Evolutionary conservation across 179 eudicot species (phyloP).

Genomic region (Spinacia oleracea): DNA sequence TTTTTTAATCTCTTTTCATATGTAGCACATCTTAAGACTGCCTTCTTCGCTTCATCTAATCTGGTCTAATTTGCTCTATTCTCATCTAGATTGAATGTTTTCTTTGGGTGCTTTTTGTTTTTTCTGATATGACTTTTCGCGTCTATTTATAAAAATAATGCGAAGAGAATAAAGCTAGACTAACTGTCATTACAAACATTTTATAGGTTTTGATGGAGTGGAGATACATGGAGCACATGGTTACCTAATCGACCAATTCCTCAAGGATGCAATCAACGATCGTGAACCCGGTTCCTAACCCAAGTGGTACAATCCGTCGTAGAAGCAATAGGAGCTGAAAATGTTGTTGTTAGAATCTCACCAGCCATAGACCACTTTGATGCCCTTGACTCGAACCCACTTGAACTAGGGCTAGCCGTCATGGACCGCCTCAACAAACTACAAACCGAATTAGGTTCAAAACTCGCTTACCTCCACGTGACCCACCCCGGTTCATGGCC

Average conservation of each 20-base stretch:
- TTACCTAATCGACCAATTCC: slow-evolving; percentile 76
- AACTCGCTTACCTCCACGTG: slow-evolving; percentile 61
- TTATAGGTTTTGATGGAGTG: slow-evolving; percentile 75
- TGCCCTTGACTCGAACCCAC: slow-evolving; percentile 73
- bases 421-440: slow-evolving; percentile 57
- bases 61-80: too few species aligned
- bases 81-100: too few species aligned
- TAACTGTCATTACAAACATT: neutral
- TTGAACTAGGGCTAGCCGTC: slow-evolving; percentile 57
- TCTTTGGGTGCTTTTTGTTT: too few species aligned
- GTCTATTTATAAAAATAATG: too few species aligned
- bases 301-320: slow-evolving; percentile 27
- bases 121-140: too few species aligned
- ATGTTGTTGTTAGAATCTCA: slow-evolving; percentile 60
- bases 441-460: slow-evolving; percentile 41
- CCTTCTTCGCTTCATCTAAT: too few species aligned
- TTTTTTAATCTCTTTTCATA: too few species aligned
- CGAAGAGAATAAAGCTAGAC: too few species aligned
- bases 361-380: slow-evolving; percentile 72
- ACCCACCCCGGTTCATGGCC: slow-evolving; percentile 71
- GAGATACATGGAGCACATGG: slow-evolving; percentile 85
- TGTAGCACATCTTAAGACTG: too few species aligned
- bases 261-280: slow-evolving; percentile 71
- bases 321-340: slow-evolving; percentile 41
- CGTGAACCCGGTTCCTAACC: slow-evolving; percentile 32